Evolutionary conservation across 495 filamentous ascomycete genomes (phyloP), one percentile per base, ranked within the genome.

Genomic region (Oidiodendron maius): DNA sequence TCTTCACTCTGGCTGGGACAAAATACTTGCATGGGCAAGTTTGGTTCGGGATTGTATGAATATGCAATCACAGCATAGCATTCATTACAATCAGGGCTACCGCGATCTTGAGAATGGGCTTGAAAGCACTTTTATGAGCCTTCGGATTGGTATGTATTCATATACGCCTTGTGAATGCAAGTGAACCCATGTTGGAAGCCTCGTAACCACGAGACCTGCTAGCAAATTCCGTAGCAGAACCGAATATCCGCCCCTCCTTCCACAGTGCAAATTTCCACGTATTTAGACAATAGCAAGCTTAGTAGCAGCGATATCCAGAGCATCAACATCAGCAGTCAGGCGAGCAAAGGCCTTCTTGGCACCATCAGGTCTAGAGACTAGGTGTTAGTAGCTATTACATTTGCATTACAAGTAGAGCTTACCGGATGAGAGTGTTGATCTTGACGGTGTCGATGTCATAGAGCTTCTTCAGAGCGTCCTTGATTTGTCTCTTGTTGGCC

Each of bases 401-500:
- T 21, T 50, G 26, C 2, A 45, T 17, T 16, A 39, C 8, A 37
- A 20, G 43, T 22, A 39, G 0, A 30, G 69, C 74, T 20, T 77
- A 94, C 89, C 91, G 85, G 76, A 99, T 89, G 52, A 99, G 83
- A 55, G 93, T 97, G 80, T 97, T 99, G 74, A 99, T 84, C 86
- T 96, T 96, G 72, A 99, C 76, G 63, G 80, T 84, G 64, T 96
- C 89, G 56, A 99, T 91, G 72, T 97, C 91, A 71, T 99, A 99
- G 58, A 97, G 82, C 86, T 91, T 96, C 89, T 99, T 99, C 57
- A 99, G 77, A 53, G 93, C 87, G 61, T 79, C 77, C 82, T 95
- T 96, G 75, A 99, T 99, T 82, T 99, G 93, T 64, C 90, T 83
- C 87, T 99, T 99, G 79, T 99, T 99, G 63, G 89, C 81, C 86